Base-by-base conservation (phyloP, 352 stramenopile species). In the Globisporangium emineosum region DNA sequence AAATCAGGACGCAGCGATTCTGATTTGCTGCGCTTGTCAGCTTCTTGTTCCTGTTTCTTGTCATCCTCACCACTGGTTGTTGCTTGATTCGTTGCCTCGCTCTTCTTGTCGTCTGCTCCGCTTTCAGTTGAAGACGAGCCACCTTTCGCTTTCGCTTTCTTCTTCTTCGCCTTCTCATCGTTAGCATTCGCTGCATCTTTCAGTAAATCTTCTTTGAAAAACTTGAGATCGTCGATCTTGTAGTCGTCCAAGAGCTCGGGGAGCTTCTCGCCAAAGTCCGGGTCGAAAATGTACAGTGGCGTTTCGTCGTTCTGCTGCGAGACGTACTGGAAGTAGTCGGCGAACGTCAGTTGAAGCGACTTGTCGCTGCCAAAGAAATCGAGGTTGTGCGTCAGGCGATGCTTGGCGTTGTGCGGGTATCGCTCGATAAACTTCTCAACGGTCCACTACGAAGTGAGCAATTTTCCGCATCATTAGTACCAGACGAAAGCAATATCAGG, bases 211-310 rank as follows among this genome's bases (percentile, higher is more conserved):
- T 96, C 81, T 13, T 74, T 66, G 66, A 96, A 96, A 23, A 94
- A 57, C 42, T 83, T 75, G 23, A 93, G 75, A 52, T 86, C 72
- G 27, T 78, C 60, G 2, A 90, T 60, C 8, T 70, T 69, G 64
- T 94, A 96, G 59, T 96, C 87, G 12, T 67, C 61, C 29, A 96
- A 56, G 57, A 96, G 66, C 15, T 62, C 45, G 15, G 87, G 85
- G 71, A 93, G 90, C 52, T 93, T 92, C 59, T 91, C 83, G 42
- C 84, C 88, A 77, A 96, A 95, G 43, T 74, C 71, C 23, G 83
- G 68, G 52, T 96, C 88, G 37, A 96, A 96, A 43, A 96, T 93
- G 72, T 96, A 96, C 57, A 96, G 63, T 57, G 86, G 88, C 8
- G 88, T 94, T 68, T 96, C 88, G 56, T 96, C 88, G 29, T 91